These are phyloP conservation scores for Aspergillus sp. DNA, from an alignment of 2,329 filamentous ascomycete genomes.

Conservation along the genomic window DNA sequence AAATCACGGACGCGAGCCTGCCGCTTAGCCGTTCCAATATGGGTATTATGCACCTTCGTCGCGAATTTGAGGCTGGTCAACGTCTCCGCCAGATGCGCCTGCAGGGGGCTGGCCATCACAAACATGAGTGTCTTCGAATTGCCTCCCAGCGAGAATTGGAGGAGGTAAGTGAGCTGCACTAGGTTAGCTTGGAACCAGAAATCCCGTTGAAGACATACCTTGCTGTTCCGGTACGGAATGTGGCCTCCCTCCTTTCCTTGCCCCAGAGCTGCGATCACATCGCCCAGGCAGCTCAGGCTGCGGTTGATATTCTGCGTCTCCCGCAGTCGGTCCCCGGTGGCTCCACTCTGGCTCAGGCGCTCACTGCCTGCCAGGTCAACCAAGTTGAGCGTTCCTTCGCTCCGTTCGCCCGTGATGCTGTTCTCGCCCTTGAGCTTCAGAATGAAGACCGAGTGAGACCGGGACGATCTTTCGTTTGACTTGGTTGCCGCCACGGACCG, in stretches of 20 bases:
- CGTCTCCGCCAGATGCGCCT: conserved; percentile 84
- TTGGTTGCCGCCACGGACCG: conserved; percentile 93
- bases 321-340: conserved; percentile 75
- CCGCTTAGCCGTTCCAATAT: conserved; percentile 72
- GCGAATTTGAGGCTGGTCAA: conserved; percentile 92
- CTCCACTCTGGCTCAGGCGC: conserved; percentile 75
- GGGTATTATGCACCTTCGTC: conserved; percentile 80
- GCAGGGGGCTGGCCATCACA: conserved; percentile 90
- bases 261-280: conserved; percentile 90
- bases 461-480: conserved; percentile 86
- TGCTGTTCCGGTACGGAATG: conserved; percentile 91
- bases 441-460: conserved; percentile 94
- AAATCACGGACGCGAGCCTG: conserved; percentile 29
- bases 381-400: conserved; percentile 87
- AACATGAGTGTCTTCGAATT: conserved; percentile 99
- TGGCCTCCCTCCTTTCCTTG: conserved; percentile 67
- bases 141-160: conserved; percentile 89
- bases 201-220: conserved; percentile 44
- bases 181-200: conserved; percentile 8
- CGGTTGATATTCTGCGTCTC: conserved; percentile 98
- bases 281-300: conserved; percentile 79
- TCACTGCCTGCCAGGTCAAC: conserved; percentile 94
- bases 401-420: conserved; percentile 65
- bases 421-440: conserved; percentile 61
- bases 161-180: conserved; percentile 69